Evolutionary conservation across 2,329 filamentous ascomycete genomes (phyloP).

Genomic region (Dactylellina cionopaga): DNA sequence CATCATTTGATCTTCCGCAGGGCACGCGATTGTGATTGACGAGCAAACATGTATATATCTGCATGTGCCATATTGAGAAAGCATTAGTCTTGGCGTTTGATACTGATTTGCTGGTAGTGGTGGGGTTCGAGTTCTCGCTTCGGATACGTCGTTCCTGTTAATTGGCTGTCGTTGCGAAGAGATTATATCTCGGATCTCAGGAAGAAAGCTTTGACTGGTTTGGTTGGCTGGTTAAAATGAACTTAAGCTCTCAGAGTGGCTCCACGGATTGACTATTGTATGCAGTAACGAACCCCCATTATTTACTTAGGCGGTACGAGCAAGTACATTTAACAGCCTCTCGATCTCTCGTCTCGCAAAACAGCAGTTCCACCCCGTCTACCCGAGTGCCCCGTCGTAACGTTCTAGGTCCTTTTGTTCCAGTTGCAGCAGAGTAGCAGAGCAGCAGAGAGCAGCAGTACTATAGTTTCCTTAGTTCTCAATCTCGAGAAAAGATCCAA

Average conservation of each 20-base stretch:
- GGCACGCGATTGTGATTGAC: too few species aligned
- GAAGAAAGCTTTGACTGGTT: neutral
- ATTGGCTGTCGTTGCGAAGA: conserved; percentile 4
- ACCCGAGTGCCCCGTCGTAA: too few species aligned
- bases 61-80: too few species aligned
- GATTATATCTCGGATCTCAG: neutral
- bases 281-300: neutral
- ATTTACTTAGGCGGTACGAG: neutral
- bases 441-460: neutral
- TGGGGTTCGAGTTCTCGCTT: conserved; percentile 17
- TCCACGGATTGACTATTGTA: neutral
- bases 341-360: too few species aligned
- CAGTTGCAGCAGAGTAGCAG: neutral
- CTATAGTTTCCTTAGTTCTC: neutral
- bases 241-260: neutral
- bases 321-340: too few species aligned
- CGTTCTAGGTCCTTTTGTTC: too few species aligned
- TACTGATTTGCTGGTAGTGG: neutral
- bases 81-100: too few species aligned
- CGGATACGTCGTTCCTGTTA: neutral
- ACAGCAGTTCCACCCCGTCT: too few species aligned
- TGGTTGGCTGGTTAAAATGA: neutral
- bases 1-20: too few species aligned
- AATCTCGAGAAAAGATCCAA: neutral
- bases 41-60: too few species aligned